Evolutionary conservation across 2,329 filamentous ascomycete species (phyloP).

Genomic region (Endocalyx cinctus): DNA sequence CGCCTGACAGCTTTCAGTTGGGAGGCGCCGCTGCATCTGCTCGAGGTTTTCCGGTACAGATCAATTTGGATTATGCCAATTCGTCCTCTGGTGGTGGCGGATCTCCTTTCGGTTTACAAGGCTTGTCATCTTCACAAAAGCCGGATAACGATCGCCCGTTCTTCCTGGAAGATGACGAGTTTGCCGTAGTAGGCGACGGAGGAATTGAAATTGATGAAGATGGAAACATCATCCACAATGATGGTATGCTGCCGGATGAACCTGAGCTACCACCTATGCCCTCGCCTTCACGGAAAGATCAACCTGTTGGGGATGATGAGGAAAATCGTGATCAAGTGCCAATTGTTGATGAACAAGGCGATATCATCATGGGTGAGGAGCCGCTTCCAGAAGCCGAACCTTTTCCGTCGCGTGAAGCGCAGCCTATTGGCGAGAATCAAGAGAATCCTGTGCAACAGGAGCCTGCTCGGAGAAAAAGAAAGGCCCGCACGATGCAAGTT

Average conservation of each 20-base stretch:
- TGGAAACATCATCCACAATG: constrained; percentile 46
- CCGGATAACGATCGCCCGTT: constrained; percentile 21
- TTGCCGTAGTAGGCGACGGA: constrained; percentile 34
- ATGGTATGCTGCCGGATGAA: constrained; percentile 34
- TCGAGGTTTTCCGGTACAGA: constrained; percentile 15
- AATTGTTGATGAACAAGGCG: constrained; percentile 25
- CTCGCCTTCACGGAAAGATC: constrained; percentile 10
- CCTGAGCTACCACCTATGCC: constrained; percentile 40
- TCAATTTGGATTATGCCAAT: constrained; percentile 14
- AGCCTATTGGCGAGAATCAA: constrained; percentile 11
- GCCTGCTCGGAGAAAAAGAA: constrained; percentile 18
- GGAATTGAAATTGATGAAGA: constrained; percentile 47
- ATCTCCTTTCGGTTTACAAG: constrained; percentile 20
- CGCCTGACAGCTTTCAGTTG: constrained; percentile 12
- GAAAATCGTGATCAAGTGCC: constrained; percentile 12
- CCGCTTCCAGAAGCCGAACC: constrained; percentile 33
- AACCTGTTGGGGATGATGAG: constrained; percentile 8
- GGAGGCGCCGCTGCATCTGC: constrained; percentile 14
- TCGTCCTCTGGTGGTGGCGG: constrained; percentile 16
- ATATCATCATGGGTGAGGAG: constrained; percentile 33
- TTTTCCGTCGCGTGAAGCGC: constrained; percentile 14
- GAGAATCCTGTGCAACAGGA: constrained; percentile 7
- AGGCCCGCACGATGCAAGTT: constrained; percentile 12
- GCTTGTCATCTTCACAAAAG: constrained; percentile 24
- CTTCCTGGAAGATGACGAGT: constrained; percentile 33